Base-by-base conservation (phyloP, 2,329 filamentous ascomycete species). In the Monilinia fructigena region DNA sequence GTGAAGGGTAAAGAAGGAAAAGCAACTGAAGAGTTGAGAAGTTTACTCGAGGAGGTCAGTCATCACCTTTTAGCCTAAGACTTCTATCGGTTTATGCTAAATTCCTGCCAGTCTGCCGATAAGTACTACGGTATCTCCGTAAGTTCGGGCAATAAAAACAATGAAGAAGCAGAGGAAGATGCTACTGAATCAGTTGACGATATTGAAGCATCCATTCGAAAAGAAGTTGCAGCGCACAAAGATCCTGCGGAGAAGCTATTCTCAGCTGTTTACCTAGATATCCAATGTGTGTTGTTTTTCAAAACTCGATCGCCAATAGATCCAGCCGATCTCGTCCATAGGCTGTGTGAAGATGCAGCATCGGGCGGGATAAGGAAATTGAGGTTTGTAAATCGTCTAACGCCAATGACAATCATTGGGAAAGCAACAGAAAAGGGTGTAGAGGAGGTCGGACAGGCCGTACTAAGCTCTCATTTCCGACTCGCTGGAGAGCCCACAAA, bases 121-220 rank as follows among this genome's bases (percentile, higher is more conserved):
- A 83, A 82, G 68, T 78, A 86, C 69, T 89, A 87, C 74, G 81
- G 79, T 67, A 82, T 74, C 31, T 66, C 63, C 14, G 48, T 47
- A 20, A 61, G 35, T 26, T 28, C 63, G 40, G 53, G 75, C 73
- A 20, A 74, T 74, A 31, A 70, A 73, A 28, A 73, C 77, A 66
- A 73, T 72, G 67, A 76, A 14, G 77, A 72, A 14, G 79, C 73
- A 2, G 79, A 77, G 4, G 80, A 80, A 8, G 80, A 80, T 7
- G 79, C 80, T 23, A 55, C 16, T 23, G 48, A 47, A 18, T 82
- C 82, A 0, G 77, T 77, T 18, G 79, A 79, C n/a, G 89, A 92
- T 72, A 92, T 95, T 71, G 91, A 93, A 74, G 82, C 85, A 6
- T 84, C 87, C 38, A 91, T 95, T 71, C 77, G 86, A 71, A 87